Evolutionary conservation across 352 stramenopile genomes (phyloP).

Genomic region (Pythium monospermum): DNA sequence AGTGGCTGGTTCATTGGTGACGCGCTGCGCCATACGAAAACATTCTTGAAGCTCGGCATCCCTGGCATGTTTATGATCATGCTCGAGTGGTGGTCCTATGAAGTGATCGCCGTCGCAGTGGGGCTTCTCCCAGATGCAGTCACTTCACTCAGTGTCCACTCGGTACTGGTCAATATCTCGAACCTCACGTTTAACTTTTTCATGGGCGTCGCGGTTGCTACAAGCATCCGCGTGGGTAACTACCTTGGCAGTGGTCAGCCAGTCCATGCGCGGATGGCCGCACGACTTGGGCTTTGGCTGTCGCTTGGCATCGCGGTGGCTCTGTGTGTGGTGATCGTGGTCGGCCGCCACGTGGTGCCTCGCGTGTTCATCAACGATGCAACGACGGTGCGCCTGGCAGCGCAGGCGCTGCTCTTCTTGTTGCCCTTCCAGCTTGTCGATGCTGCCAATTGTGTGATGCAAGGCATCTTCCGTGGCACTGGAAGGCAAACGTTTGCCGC

Average conservation of each 20-base stretch:
- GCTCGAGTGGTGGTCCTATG: conserved; percentile 67
- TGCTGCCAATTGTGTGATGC: conserved; percentile 40
- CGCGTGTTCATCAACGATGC: conserved; percentile 43
- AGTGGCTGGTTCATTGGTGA: conserved; percentile 26
- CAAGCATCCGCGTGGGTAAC: conserved; percentile 14
- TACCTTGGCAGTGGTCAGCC: conserved; percentile 9
- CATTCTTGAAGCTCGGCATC: conserved; percentile 46
- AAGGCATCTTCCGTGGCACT: conserved; percentile 63
- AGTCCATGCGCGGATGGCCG: conserved; percentile 35
- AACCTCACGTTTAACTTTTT: conserved; percentile 64
- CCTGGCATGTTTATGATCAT: conserved; percentile 54
- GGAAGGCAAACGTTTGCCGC: conserved; percentile 57
- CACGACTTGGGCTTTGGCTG: conserved; percentile 28
- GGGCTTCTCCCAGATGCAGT: conserved; percentile 46
- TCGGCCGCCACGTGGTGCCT: conserved; percentile 22
- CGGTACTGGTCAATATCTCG: conserved; percentile 59
- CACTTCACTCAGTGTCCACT: conserved; percentile 51
- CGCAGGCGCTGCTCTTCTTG: conserved; percentile 37
- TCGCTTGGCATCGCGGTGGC: conserved; percentile 27
- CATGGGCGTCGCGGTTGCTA: conserved; percentile 19
- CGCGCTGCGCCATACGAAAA: conserved; percentile 24
- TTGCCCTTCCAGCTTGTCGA: conserved; percentile 47
- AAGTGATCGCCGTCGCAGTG: conserved; percentile 49
- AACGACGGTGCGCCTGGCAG: conserved; percentile 31
- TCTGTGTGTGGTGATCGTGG: conserved; percentile 23